These are phyloP conservation scores for Astragalus glycyphyllos DNA, from an alignment of 306 rosid species.

Conservation along the genomic window DNA sequence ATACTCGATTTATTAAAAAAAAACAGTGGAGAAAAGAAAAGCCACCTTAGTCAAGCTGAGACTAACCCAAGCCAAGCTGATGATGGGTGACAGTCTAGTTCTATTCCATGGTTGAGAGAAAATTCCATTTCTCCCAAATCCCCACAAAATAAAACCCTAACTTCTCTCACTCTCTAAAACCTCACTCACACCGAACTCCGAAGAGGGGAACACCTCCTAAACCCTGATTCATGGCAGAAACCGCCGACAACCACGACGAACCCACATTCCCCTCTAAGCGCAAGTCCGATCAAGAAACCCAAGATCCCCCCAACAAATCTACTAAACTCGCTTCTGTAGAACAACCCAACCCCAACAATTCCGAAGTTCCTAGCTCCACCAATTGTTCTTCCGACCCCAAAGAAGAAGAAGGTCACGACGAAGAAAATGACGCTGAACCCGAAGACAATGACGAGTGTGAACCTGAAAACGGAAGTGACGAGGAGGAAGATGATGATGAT, in stretches of 20 bases:
- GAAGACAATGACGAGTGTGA: constrained; percentile 21
- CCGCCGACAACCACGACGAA: constrained; percentile 51
- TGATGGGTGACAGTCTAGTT: too few species aligned
- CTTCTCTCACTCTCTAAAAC: neutral
- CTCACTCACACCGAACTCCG: neutral
- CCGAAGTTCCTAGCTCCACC: constrained; percentile 17
- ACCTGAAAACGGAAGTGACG: neutral
- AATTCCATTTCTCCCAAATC: neutral
- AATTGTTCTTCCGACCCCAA: constrained; percentile 44
- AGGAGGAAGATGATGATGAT: constrained; percentile 14
- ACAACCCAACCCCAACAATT: constrained; percentile 21
- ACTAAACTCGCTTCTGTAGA: constrained; percentile 55
- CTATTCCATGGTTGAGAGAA: neutral
- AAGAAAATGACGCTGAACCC: constrained; percentile 37
- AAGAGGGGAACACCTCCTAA: neutral
- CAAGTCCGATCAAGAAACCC: constrained; percentile 53
- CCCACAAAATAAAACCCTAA: constrained; percentile 28
- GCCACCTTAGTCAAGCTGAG: too few species aligned
- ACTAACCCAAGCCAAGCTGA: too few species aligned
- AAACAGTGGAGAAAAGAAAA: too few species aligned
- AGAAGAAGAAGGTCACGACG: constrained; percentile 21
- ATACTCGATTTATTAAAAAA: too few species aligned
- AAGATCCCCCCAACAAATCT: constrained; percentile 54
- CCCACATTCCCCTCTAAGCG: constrained; percentile 67
- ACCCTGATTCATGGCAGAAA: constrained; percentile 65